These are phyloP conservation scores for Tinospora cordifolia DNA, from an alignment of 164 flowering plant species.

Conservation along the genomic window DNA sequence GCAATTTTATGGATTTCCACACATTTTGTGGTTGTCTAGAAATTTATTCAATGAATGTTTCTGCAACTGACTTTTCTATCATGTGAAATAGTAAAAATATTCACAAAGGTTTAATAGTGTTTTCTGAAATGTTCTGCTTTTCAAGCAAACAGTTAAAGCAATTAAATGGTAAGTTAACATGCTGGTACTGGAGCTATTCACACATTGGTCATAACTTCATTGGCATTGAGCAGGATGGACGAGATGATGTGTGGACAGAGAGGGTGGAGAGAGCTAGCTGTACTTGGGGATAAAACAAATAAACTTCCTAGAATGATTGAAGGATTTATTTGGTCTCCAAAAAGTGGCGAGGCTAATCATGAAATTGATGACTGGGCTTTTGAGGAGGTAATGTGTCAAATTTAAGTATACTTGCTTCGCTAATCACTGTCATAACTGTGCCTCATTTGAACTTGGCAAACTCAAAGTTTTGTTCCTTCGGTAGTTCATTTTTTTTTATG, in stretches of 20 bases:
- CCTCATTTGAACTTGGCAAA: not conserved
- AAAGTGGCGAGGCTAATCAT: slow-evolving; percentile 48
- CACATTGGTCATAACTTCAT: not conserved
- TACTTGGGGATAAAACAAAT: slow-evolving; percentile 86
- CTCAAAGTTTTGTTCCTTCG: too few species aligned
- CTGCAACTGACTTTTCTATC: too few species aligned
- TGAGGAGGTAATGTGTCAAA: slow-evolving; percentile 63
- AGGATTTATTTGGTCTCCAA: slow-evolving; percentile 95
- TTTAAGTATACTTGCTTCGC: not conserved
- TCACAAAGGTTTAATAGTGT: too few species aligned
- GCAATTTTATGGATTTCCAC: too few species aligned
- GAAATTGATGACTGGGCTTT: slow-evolving; percentile 81
- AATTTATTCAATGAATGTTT: too few species aligned
- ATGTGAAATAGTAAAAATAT: too few species aligned
- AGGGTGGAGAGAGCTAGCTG: slow-evolving; percentile 96
- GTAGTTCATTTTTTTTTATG: not conserved
- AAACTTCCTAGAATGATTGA: slow-evolving; percentile 95
- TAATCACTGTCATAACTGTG: not conserved
- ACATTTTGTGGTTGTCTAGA: too few species aligned
- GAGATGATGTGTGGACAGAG: slow-evolving; percentile 99
- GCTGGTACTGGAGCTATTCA: too few species aligned
- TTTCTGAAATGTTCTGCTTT: too few species aligned
- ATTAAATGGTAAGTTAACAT: too few species aligned
- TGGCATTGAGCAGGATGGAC: slow-evolving; percentile 67
- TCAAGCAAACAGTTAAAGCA: too few species aligned